Conservation (phyloP, 1,284 basidiomycete genomes). For the Microbotryum violaceum region DNA sequence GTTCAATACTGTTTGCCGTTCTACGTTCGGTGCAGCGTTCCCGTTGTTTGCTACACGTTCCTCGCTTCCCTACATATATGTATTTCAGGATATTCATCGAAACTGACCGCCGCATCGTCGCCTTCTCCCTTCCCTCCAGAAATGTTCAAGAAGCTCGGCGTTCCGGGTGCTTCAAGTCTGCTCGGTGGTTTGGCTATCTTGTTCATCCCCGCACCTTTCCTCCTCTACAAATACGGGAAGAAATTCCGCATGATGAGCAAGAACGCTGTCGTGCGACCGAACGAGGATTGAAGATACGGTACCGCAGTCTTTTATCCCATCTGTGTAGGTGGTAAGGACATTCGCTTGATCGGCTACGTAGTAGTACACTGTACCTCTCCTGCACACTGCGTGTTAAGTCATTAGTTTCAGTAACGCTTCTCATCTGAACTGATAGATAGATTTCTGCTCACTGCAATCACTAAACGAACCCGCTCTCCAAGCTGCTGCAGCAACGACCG, state of each 20-base stretch:
- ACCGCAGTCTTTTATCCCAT: neutral
- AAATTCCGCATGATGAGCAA: constrained; percentile 44
- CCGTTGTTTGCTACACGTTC: constrained; percentile 44
- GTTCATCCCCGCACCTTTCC: constrained; percentile 42
- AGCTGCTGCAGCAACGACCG: no score
- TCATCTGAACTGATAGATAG: neutral
- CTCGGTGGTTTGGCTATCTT: constrained; percentile 42
- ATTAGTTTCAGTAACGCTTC: neutral
- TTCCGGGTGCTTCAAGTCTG: constrained; percentile 44
- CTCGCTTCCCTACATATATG: no score
- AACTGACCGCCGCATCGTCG: neutral
- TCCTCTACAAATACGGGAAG: constrained; percentile 45
- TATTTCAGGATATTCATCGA: no score
- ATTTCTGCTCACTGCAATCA: neutral
- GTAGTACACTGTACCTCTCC: no score
- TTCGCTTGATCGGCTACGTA: neutral
- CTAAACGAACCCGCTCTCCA: no score
- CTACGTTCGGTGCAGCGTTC: constrained; percentile 46
- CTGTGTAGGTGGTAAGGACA: neutral
- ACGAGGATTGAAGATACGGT: neutral
- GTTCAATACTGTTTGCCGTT: constrained; percentile 47
- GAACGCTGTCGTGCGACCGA: constrained; percentile 28
- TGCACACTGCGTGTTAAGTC: neutral
- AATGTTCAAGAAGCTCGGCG: constrained; percentile 47
- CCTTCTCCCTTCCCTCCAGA: constrained; percentile 26